phyloP scores from a whole-genome alignment of 1,139 yeast genomes.

The Taiozyma sp. region DNA sequence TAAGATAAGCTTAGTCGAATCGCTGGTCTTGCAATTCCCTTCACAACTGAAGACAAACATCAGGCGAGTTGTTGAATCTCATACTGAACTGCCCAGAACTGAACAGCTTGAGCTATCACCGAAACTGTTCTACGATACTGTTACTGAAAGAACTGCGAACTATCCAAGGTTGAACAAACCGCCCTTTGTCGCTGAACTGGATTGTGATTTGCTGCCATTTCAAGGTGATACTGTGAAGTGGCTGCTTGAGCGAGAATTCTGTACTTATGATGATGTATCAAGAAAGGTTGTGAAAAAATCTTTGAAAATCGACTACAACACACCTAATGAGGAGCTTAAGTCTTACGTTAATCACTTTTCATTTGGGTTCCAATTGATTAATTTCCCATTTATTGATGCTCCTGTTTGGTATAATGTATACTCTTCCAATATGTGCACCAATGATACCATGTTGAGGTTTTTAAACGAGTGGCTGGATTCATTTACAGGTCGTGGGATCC shows the following conservation, averaged over 20 bases:
- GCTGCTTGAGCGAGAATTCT: constrained; percentile 57
- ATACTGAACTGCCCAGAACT: not conserved
- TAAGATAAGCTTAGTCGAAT: constrained; percentile 6
- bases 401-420: constrained; percentile 43
- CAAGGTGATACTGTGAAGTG: constrained; percentile 63
- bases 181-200: constrained; percentile 35
- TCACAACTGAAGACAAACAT: constrained; percentile 1
- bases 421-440: constrained; percentile 41
- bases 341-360: constrained; percentile 34
- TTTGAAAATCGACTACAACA: not conserved
- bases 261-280: constrained; percentile 30
- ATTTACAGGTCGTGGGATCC: constrained; percentile 51
- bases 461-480: constrained; percentile 4
- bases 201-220: constrained; percentile 45
- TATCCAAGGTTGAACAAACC: constrained; percentile 9
- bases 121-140: constrained; percentile 28
- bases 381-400: constrained; percentile 7
- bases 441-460: constrained; percentile 28
- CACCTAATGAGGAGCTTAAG: constrained; percentile 15
- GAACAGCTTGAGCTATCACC: constrained; percentile 4
- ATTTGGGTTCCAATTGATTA: constrained; percentile 47
- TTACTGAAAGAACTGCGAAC: constrained; percentile 25
- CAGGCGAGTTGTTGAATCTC: constrained; percentile 1
- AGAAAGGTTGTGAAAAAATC: constrained; percentile 13
- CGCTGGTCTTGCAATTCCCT: constrained; percentile 5